Conservation (phyloP, 2,329 filamentous ascomycete species). For the Penicillium sp. region DNA sequence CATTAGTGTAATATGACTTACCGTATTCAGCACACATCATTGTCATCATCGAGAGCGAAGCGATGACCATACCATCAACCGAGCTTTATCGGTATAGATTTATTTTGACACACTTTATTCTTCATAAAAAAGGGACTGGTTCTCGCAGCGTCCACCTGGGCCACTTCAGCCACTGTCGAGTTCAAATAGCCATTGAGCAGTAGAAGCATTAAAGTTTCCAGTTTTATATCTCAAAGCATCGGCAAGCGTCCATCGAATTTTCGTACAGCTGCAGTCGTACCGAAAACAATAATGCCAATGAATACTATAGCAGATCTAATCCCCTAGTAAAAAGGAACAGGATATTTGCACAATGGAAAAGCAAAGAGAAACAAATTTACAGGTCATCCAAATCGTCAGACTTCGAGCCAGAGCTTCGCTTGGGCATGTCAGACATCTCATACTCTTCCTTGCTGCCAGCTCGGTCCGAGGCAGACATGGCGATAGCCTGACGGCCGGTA, state of each 20-base stretch:
- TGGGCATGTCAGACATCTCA: conserved; percentile 57
- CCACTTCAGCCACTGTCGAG: neutral
- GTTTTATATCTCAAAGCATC: neutral
- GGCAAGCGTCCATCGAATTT: neutral
- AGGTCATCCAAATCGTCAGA: conserved; percentile 42
- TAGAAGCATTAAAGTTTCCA: neutral
- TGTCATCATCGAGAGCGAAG: too few relatives aligned
- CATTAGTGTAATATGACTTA: too few relatives aligned
- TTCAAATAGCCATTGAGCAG: neutral
- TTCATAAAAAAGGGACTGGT: too few relatives aligned
- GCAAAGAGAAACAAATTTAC: conserved; percentile 29
- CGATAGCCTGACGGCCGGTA: conserved; percentile 78
- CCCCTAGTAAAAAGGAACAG: conserved; percentile 21
- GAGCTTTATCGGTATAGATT: too few relatives aligned
- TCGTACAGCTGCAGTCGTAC: neutral
- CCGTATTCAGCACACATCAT: too few relatives aligned
- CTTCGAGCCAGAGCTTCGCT: conserved; percentile 26
- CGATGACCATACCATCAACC: too few relatives aligned
- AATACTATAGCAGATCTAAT: conserved; percentile 20
- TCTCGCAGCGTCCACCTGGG: neutral
- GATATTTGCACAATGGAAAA: conserved; percentile 11
- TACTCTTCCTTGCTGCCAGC: conserved; percentile 54
- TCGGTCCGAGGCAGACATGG: conserved; percentile 62
- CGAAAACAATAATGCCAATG: conserved; percentile 14
- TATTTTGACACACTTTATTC: neutral